These are phyloP conservation scores for Cymbopogon citratus DNA, from an alignment of 176 grass and related monocot genomes.

Conservation along the genomic window DNA sequence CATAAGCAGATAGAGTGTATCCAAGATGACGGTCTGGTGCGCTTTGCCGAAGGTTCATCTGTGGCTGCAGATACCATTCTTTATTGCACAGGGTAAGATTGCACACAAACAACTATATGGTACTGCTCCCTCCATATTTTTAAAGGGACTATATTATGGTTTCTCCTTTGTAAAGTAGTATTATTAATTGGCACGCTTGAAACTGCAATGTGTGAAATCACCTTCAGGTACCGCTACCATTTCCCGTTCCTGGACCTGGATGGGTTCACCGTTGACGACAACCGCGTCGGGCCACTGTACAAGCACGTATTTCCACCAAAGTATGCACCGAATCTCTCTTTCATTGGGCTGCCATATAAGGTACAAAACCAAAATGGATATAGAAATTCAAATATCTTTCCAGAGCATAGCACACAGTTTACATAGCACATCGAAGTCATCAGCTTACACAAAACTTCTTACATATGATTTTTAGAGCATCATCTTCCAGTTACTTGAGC, in stretches of 20 bases:
- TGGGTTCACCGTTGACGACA: slow-evolving; percentile 39
- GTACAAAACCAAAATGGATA: neutral
- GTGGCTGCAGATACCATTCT: slow-evolving; percentile 34
- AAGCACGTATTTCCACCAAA: slow-evolving; percentile 38
- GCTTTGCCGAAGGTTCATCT: slow-evolving; percentile 29
- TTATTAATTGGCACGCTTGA: neutral
- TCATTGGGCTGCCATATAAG: slow-evolving; percentile 33
- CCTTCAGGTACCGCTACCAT: slow-evolving; percentile 33
- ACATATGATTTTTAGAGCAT: slow-evolving; percentile 21
- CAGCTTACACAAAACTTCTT: neutral
- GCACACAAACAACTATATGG: neutral
- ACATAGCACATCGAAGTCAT: too few species aligned
- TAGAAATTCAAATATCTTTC: neutral
- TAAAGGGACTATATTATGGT: too few species aligned
- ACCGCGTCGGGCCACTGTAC: slow-evolving; percentile 47
- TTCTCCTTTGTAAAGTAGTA: neutral
- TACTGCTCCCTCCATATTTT: too few species aligned
- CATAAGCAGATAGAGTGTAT: slow-evolving; percentile 32
- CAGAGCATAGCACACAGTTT: too few species aligned
- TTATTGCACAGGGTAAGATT: slow-evolving; percentile 53
- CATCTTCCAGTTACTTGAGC: slow-evolving; percentile 30
- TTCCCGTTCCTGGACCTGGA: slow-evolving; percentile 51
- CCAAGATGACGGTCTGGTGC: slow-evolving; percentile 28
- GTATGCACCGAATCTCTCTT: slow-evolving; percentile 30
- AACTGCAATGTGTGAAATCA: too few species aligned